A percentile compares a stretch with the other conserved stretches of the same genome.
These are phyloP conservation scores for Pseudogymnoascus sp. DNA, from an alignment of 2,329 filamentous ascomycete genomes.

Conservation along the genomic window DNA sequence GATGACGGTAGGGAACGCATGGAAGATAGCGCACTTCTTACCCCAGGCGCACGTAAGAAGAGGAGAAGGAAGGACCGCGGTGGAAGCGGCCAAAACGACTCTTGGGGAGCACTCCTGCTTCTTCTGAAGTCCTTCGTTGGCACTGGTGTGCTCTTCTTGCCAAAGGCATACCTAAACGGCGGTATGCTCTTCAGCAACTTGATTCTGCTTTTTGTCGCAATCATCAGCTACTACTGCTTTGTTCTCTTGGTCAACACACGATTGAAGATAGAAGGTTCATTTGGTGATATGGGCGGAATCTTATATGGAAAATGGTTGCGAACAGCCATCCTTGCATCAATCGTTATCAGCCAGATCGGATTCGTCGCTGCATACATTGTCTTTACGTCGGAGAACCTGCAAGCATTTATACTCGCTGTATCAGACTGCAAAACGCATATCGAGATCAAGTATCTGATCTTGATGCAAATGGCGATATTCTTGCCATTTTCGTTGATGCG, in stretches of 20 bases:
- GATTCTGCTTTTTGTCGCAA: constrained; percentile 77
- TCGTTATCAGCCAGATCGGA: constrained; percentile 90
- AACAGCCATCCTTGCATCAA: constrained; percentile 76
- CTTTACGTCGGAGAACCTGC: constrained; percentile 90
- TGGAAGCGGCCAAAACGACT: constrained; percentile 66
- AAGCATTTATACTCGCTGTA: constrained; percentile 89
- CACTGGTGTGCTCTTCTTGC: constrained; percentile 88
- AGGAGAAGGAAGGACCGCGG: constrained; percentile 69
- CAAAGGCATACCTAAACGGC: constrained; percentile 87
- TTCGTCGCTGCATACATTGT: constrained; percentile 95
- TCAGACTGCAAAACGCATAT: constrained; percentile 79
- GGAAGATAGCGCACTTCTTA: constrained; percentile 78
- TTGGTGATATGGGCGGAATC: constrained; percentile 90
- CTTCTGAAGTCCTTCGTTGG: constrained; percentile 97
- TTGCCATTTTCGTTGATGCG: constrained; percentile 86
- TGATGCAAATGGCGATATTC: constrained; percentile 95
- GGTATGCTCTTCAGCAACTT: constrained; percentile 96
- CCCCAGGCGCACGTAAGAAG: constrained; percentile 58
- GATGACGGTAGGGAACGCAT: constrained; percentile 70
- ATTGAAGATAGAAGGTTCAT: constrained; percentile 81
- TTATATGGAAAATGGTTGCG: constrained; percentile 90
- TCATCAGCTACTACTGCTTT: constrained; percentile 94
- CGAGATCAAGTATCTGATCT: constrained; percentile 78
- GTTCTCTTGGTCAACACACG: constrained; percentile 84
- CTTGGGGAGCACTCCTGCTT: constrained; percentile 71